Evolutionary conservation across 2,329 filamentous ascomycete genomes (phyloP), one percentile per base, ranked within the genome.

Genomic region (Talaromyces piceae): DNA sequence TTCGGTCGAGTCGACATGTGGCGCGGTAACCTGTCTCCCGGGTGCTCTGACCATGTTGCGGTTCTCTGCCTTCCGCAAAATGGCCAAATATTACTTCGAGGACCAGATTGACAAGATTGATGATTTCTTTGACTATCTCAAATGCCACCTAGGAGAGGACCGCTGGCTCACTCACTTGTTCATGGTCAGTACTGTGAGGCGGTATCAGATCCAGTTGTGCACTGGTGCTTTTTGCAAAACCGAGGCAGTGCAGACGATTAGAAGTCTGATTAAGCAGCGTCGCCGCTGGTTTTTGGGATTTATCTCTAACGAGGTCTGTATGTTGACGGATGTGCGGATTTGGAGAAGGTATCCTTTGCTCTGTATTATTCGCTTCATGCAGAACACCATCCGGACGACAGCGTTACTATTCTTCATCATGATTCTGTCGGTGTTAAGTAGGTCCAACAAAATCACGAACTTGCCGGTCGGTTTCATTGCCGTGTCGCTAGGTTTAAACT

Each of bases 71-170:
- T 97, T 98, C 71, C 81, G 91, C 52, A 86, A 87, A 63, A 96
- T 98, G 90, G 89, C 91, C 63, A 95, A 94, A 65, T 95, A 95
- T 72, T 97, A 98, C 72, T 98, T 98, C 68, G 90, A 91, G 33
- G 91, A 96, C 71, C 95, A 95, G 68, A 89, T 90, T 4, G 91
- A 95, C 68, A 87, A 95, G 64, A 95, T 90, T 63, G 88, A 95
- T 54, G 91, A 97, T 67, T 77, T 97, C 11, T 98, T 98, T 64
- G 91, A 98, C 66, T 97, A 91, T 65, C 90, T 88, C 51, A 97
- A 97, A 72, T 91, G 88, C 62, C 91, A 97, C 71, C 72, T 97
- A 41, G 93, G 93, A 33, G 93, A 97, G 69, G 93, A 98, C 70
- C 81, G 91, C 56, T 97, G 91, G 91, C 79, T 97, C 51, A 98